A percentile compares a stretch with the other conserved stretches of the same genome.
These are phyloP conservation scores for Melaleuca quinquenervia DNA, from an alignment of 345 rosid species.

Conservation along the genomic window DNA sequence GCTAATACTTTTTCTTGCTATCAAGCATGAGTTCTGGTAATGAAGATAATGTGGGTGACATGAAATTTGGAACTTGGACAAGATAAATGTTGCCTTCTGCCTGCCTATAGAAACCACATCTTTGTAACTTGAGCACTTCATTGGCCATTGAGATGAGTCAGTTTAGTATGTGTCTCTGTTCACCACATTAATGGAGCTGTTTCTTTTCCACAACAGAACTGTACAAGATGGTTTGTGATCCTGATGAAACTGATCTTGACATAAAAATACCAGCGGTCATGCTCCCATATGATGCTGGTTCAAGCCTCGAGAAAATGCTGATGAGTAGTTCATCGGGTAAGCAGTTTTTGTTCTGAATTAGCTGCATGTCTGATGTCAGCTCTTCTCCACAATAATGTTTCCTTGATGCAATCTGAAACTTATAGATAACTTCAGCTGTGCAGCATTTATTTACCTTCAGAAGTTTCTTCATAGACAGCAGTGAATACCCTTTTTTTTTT, in stretches of 20 bases:
- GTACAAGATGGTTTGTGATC: conserved; percentile 99
- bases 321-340: conserved; percentile 54
- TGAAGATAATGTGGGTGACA: background rate
- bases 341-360: background rate
- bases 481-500: background rate
- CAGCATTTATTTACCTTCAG: background rate
- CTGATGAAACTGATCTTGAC: conserved; percentile 88
- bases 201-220: conserved; percentile 42
- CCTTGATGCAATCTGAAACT: background rate
- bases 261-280: conserved; percentile 82
- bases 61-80: background rate
- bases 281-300: conserved; percentile 97
- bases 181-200: background rate
- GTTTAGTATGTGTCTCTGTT: background rate
- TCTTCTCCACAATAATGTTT: background rate
- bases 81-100: background rate
- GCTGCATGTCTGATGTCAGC: background rate
- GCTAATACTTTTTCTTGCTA: background rate
- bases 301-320: conserved; percentile 60
- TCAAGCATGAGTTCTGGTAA: background rate
- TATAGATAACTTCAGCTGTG: background rate
- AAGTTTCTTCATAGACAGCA: background rate
- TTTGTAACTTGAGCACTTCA: background rate
- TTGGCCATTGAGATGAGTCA: background rate
- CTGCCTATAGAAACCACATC: background rate